These are phyloP conservation scores for Sporobolomyces roseus DNA, from an alignment of 768 basidiomycete genomes.

Conservation along the genomic window DNA sequence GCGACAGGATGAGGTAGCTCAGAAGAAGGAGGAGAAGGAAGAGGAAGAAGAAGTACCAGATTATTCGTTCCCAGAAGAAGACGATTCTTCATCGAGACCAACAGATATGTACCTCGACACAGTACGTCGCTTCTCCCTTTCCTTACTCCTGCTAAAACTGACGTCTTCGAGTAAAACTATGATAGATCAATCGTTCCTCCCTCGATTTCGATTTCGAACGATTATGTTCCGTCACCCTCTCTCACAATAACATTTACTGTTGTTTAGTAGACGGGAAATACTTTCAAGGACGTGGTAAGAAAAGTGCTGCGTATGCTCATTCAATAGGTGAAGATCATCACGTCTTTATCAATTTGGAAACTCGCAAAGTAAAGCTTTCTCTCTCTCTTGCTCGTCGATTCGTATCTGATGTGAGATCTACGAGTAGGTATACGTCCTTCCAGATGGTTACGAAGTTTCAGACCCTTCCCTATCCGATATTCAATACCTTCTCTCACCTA, in stretches of 20 bases:
- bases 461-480: conserved; percentile 97
- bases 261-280: conserved; percentile 98
- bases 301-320: conserved; percentile 91
- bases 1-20: not conserved
- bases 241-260: conserved; percentile 95
- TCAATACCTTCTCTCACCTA: conserved; percentile 77
- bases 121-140: conserved; percentile 19
- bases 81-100: not conserved
- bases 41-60: not conserved
- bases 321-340: conserved; percentile 97
- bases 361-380: conserved; percentile 68
- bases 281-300: conserved; percentile 92
- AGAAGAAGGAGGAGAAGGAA: conserved; percentile 16
- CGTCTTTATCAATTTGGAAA: conserved; percentile 93
- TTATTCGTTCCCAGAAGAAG: not conserved
- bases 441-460: conserved; percentile 92
- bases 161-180: not conserved
- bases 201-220: conserved; percentile 99
- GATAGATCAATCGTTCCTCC: conserved; percentile 77
- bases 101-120: conserved; percentile 46
- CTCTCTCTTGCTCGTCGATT: conserved; percentile 23
- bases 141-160: not conserved
- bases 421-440: conserved; percentile 87
- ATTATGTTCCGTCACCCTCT: conserved; percentile 91
- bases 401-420: too few species aligned